These are phyloP conservation scores for Mycosphaerella sp. DNA, from an alignment of 2,329 filamentous ascomycete species.

Conservation along the genomic window DNA sequence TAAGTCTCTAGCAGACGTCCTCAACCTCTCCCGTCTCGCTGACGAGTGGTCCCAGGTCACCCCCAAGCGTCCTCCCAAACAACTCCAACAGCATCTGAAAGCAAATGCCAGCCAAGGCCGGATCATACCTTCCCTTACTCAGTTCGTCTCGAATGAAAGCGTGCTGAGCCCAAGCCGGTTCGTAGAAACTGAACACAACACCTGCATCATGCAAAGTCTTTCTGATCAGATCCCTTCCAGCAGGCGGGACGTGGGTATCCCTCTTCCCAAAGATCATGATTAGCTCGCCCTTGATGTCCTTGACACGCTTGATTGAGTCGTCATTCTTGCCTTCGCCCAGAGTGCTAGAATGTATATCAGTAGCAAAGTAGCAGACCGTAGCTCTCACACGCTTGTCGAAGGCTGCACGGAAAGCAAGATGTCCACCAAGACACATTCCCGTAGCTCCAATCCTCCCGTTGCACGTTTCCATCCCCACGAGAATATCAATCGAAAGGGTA, in stretches of 20 bases:
- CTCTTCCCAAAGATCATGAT: constrained; percentile 88
- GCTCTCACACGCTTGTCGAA: constrained; percentile 71
- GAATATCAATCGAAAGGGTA: constrained; percentile 38
- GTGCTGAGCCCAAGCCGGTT: constrained; percentile 89
- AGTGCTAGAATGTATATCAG: constrained; percentile 75
- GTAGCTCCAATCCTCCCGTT: constrained; percentile 49
- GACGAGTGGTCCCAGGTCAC: constrained; percentile 66
- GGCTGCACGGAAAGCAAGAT: constrained; percentile 67
- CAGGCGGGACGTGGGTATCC: constrained; percentile 81
- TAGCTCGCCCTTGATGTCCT: constrained; percentile 64
- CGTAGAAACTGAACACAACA: constrained; percentile 72
- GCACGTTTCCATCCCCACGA: constrained; percentile 45
- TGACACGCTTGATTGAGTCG: constrained; percentile 54
- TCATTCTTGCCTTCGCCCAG: constrained; percentile 64
- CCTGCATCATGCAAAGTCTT: constrained; percentile 71
- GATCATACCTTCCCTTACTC: constrained; percentile 85
- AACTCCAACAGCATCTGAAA: constrained; percentile 86
- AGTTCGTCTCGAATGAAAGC: constrained; percentile 91
- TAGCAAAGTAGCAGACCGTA: constrained; percentile 83
- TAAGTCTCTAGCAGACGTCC: constrained; percentile 31
- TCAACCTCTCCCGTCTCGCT: constrained; percentile 41
- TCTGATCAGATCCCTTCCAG: constrained; percentile 75
- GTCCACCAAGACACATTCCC: constrained; percentile 90
- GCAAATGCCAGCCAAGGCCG: constrained; percentile 76
- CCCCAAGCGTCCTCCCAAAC: constrained; percentile 70